A percentile compares a stretch with the other conserved stretches of the same genome.
phyloP scores from a whole-genome alignment of 2,329 filamentous ascomycete species.

The Cadophora malorum region DNA sequence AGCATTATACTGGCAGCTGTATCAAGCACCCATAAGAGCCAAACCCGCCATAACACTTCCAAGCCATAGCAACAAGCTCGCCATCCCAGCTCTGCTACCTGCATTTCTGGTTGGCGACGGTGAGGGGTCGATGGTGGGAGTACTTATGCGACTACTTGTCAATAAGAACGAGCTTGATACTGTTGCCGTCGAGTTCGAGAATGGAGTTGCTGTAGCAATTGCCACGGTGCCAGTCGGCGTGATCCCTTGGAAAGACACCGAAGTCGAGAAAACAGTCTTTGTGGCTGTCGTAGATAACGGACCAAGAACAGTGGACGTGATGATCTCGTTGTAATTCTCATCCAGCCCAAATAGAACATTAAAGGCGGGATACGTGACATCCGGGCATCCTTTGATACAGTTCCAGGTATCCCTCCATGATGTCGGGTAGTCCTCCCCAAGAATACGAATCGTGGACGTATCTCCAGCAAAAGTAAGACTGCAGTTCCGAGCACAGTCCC shows the following conservation, averaged over 20 bases:
- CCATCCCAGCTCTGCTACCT: neutral
- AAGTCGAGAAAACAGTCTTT: slow-evolving; percentile 3
- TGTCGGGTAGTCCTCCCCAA: neutral
- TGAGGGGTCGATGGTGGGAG: neutral
- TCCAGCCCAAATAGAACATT: neutral
- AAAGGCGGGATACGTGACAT: neutral
- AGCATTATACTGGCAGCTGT: neutral
- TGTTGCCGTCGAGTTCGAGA: neutral
- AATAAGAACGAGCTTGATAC: neutral
- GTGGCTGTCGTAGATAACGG: slow-evolving; percentile 3
- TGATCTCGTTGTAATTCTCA: neutral
- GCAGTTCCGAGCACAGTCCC: slow-evolving; percentile 12
- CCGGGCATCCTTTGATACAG: neutral
- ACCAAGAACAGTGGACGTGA: slow-evolving; percentile 9
- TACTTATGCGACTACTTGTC: neutral
- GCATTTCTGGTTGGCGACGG: neutral
- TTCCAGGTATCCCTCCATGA: neutral
- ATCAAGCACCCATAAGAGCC: neutral
- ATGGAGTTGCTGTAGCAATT: neutral
- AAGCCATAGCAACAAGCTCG: neutral
- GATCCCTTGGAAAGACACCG: neutral
- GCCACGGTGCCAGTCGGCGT: neutral
- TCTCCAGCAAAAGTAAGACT: neutral
- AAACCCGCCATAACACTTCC: neutral
- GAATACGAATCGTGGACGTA: neutral